phyloP scores from a whole-genome alignment of 495 filamentous ascomycete species.

The Penicillium soppii region DNA sequence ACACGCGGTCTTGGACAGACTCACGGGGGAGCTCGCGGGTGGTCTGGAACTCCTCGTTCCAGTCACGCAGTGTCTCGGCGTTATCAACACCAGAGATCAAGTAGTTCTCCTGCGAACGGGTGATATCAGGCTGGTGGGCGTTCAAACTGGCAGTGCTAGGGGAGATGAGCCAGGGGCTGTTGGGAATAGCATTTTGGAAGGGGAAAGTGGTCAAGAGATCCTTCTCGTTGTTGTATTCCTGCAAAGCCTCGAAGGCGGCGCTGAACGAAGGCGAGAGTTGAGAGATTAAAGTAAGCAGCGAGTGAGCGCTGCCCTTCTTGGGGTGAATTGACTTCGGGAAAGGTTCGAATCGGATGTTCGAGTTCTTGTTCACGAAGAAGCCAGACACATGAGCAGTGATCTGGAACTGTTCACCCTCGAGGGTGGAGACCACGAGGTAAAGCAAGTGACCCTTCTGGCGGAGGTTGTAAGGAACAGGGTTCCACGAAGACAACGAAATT shows the following conservation, averaged over 20 bases:
- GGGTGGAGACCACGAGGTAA: slow-evolving; percentile 83
- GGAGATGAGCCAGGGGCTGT: slow-evolving; percentile 89
- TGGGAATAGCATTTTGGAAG: slow-evolving; percentile 87
- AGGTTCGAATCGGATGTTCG: slow-evolving; percentile 90
- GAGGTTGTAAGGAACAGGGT: slow-evolving; percentile 88
- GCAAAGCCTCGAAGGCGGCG: slow-evolving; percentile 66
- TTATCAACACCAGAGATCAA: slow-evolving; percentile 87
- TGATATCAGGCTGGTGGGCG: slow-evolving; percentile 77
- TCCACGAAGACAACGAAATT: slow-evolving; percentile 89
- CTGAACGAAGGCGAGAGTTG: slow-evolving; percentile 81
- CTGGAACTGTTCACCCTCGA: slow-evolving; percentile 89
- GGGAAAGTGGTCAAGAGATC: slow-evolving; percentile 93
- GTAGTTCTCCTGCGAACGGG: slow-evolving; percentile 89
- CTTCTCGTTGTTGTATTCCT: slow-evolving; percentile 76
- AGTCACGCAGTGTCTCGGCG: slow-evolving; percentile 90
- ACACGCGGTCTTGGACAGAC: slow-evolving; percentile 91
- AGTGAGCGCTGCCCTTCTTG: slow-evolving; percentile 65
- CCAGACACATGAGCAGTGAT: slow-evolving; percentile 91
- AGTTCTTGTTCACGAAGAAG: slow-evolving; percentile 94
- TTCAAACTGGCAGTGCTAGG: slow-evolving; percentile 58
- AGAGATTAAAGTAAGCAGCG: slow-evolving; percentile 75
- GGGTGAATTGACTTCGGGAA: slow-evolving; percentile 61
- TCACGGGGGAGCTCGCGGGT: slow-evolving; percentile 91
- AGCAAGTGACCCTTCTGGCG: slow-evolving; percentile 90
- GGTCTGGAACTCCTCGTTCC: slow-evolving; percentile 99